A percentile compares a stretch with the other conserved stretches of the same genome.
Evolutionary conservation across 2,329 filamentous ascomycete species (phyloP).

Genomic region (Hansfordia pulvinata): DNA sequence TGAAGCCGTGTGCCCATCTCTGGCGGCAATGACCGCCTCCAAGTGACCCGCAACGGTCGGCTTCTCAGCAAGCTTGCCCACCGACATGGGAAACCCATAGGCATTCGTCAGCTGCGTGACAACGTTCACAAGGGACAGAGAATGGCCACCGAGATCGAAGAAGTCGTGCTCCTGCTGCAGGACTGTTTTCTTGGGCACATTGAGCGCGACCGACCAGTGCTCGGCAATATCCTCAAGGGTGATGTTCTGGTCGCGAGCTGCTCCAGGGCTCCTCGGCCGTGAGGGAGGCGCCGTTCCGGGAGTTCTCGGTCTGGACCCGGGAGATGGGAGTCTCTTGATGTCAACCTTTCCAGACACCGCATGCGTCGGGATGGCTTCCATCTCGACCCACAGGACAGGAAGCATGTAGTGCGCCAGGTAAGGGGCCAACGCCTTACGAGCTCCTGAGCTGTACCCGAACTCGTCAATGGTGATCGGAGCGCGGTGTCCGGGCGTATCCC

Average conservation of each 20-base stretch:
- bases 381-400: conserved; percentile 61
- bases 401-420: conserved; percentile 77
- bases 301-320: conserved; percentile 17
- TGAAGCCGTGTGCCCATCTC: conserved; percentile 60
- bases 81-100: conserved; percentile 61
- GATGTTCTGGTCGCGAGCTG: conserved; percentile 46
- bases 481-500: conserved; percentile 41
- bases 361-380: conserved; percentile 59
- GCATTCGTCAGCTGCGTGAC: conserved; percentile 54
- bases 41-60: conserved; percentile 62
- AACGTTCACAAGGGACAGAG: conserved; percentile 62
- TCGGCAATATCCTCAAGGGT: conserved; percentile 53
- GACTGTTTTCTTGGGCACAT: conserved; percentile 47
- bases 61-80: conserved; percentile 56
- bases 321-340: conserved; percentile 55
- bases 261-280: conserved; percentile 17
- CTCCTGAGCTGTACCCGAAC: conserved; percentile 56
- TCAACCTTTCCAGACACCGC: conserved; percentile 71
- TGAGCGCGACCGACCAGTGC: conserved; percentile 59
- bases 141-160: conserved; percentile 72
- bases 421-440: conserved; percentile 48
- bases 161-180: conserved; percentile 58
- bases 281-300: conserved; percentile 9
- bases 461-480: conserved; percentile 53
- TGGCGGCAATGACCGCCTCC: conserved; percentile 53